phyloP scores from a whole-genome alignment of 768 basidiomycete genomes.

The Hirschioporus abietinus region DNA sequence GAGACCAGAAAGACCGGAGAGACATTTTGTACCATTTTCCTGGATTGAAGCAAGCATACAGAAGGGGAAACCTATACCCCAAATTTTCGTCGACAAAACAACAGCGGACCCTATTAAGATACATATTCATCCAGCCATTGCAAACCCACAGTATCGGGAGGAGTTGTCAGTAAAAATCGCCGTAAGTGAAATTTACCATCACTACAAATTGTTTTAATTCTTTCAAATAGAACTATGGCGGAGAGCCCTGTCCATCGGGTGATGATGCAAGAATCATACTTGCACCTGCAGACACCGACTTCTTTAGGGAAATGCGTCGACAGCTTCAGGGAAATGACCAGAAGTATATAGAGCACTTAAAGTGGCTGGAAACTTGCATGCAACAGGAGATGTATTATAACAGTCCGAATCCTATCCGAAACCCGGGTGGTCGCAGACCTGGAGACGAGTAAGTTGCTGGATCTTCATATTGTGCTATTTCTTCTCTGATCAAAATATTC shows the following conservation, averaged over 20 bases:
- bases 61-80: neutral
- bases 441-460: slow-evolving; percentile 64
- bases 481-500: slow-evolving; percentile 2
- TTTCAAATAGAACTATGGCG: slow-evolving; percentile 66
- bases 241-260: slow-evolving; percentile 65
- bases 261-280: slow-evolving; percentile 72
- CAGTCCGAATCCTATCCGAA: slow-evolving; percentile 77
- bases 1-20: slow-evolving; percentile 61
- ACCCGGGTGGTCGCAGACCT: slow-evolving; percentile 73
- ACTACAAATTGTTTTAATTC: neutral
- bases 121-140: slow-evolving; percentile 78
- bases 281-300: slow-evolving; percentile 74
- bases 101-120: slow-evolving; percentile 50
- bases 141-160: slow-evolving; percentile 66
- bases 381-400: slow-evolving; percentile 60
- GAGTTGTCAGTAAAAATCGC: slow-evolving; percentile 66
- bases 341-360: slow-evolving; percentile 74
- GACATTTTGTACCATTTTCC: slow-evolving; percentile 76
- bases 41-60: slow-evolving; percentile 83
- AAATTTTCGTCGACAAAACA: neutral
- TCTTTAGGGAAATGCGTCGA: slow-evolving; percentile 70
- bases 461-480: neutral
- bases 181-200: slow-evolving; percentile 32
- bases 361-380: slow-evolving; percentile 83
- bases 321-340: slow-evolving; percentile 62